phyloP scores from a whole-genome alignment of 2,329 filamentous ascomycete species.

The Botrytis medusae region DNA sequence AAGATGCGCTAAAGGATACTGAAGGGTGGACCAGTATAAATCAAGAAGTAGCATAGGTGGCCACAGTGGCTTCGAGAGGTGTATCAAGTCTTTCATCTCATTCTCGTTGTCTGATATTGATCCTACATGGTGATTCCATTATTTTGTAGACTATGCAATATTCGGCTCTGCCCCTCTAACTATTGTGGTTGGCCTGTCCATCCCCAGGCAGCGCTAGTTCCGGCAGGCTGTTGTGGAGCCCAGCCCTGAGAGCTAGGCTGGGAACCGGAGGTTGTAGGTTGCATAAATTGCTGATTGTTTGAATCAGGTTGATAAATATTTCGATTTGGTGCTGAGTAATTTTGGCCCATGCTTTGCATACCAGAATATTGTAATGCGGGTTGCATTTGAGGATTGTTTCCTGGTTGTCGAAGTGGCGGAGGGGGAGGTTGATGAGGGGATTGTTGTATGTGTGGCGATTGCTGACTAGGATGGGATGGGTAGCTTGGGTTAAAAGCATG shows the following conservation, averaged over 20 bases:
- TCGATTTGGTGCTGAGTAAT: constrained; percentile 55
- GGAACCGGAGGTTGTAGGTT: constrained; percentile 50
- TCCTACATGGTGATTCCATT: constrained; percentile 27
- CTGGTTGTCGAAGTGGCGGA: constrained; percentile 60
- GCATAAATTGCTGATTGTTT: constrained; percentile 67
- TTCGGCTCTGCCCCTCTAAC: not conserved
- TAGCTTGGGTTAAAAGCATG: constrained; percentile 20
- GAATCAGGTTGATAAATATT: constrained; percentile 60
- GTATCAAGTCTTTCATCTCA: no score
- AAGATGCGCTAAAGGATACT: not conserved
- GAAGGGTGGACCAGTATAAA: not conserved
- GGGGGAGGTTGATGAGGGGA: constrained; percentile 55
- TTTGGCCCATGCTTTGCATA: constrained; percentile 61
- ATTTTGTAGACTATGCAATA: constrained; percentile 29
- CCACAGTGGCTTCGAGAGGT: not conserved
- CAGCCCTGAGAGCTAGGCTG: constrained; percentile 39
- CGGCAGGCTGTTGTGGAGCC: constrained; percentile 37
- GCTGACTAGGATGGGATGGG: constrained; percentile 18
- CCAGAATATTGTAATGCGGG: constrained; percentile 61
- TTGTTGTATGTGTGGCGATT: constrained; percentile 58
- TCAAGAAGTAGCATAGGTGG: not conserved
- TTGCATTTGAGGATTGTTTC: constrained; percentile 55
- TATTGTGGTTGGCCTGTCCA: constrained; percentile 38
- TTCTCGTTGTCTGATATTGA: not conserved
- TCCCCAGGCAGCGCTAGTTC: constrained; percentile 35